Base-by-base conservation (phyloP, 2,329 filamentous ascomycete genomes). In the Exophiala calicioides region DNA sequence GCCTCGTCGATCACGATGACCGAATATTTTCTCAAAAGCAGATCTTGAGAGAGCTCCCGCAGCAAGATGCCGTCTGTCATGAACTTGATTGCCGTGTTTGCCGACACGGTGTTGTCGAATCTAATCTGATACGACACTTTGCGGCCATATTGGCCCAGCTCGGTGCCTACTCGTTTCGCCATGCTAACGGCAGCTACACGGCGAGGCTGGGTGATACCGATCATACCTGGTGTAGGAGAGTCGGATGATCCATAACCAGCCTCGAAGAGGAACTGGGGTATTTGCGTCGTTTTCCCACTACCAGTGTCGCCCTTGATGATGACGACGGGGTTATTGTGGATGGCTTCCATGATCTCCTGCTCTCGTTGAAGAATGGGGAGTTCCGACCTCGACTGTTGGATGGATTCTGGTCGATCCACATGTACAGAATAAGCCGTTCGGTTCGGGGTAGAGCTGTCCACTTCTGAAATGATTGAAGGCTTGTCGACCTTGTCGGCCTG, bases 31-130 rank as follows among this genome's bases (percentile, higher is more conserved):
- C 79, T 81, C 33, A 98, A 71, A 0, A 88, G 78, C 61, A 97
- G 89, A 63, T 98, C 93, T 56, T 93, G 84, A 1, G 88, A 84
- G 43, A 96, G 85, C 67, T 98, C 93, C 46, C 93, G 84, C 7
- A 98, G 78, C 50, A 98, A 74, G 20, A 98, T 90, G 77, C 93
- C 93, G 67, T 98, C 93, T 0, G 93, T 98, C 90, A 98, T 96
- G 70, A 97, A 98, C 66, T 98, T 98, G 65, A 98, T 81, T 4
- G 88, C 86, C 0, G 93, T 98, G 41, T 89, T 85, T 20, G 82
- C 75, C 37, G 83, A 81, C 1, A 86, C 83, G 0, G 84, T 91
- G 38, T 86, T 89, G 63, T 98, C 93, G 57, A 97, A 98, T 18
- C 94, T 86, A 59, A 98, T 96, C 65, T 90, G 93, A 65, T 97